phyloP scores from a whole-genome alignment of 2,329 filamentous ascomycete genomes.

The Phyllosticta citrichinensis region DNA sequence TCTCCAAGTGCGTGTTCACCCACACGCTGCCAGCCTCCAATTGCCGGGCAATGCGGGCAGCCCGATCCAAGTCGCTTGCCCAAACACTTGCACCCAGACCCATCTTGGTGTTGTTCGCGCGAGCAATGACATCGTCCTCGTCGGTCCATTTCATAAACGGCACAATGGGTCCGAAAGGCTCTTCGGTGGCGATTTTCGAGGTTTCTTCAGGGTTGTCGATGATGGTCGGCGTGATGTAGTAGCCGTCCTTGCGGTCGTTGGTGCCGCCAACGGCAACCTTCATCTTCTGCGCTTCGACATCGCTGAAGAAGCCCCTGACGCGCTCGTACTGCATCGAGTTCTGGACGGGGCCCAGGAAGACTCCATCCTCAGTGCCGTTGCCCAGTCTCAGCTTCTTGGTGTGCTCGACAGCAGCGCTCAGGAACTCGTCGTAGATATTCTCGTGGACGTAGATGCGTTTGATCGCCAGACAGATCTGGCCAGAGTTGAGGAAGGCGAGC shows the following conservation, averaged over 20 bases:
- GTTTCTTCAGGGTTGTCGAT: conserved; percentile 48
- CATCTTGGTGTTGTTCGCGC: conserved; percentile 39
- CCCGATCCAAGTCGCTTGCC: conserved; percentile 36
- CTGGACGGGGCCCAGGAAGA: conserved; percentile 50
- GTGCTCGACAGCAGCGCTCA: conserved; percentile 35
- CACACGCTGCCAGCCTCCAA: conserved; percentile 43
- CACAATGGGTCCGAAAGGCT: conserved; percentile 54
- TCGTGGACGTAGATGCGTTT: conserved; percentile 55
- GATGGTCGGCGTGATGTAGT: conserved; percentile 50
- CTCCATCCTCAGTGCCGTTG: conserved; percentile 30
- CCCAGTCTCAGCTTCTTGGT: conserved; percentile 34
- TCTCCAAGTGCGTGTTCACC: conserved; percentile 36
- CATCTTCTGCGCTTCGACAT: conserved; percentile 45
- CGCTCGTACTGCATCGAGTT: conserved; percentile 57
- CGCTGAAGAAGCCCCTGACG: conserved; percentile 46
- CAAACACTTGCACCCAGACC: conserved; percentile 47
- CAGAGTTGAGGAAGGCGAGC: conserved; percentile 39
- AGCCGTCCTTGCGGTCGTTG: conserved; percentile 34
- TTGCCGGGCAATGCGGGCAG: conserved; percentile 34
- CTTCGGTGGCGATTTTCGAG: conserved; percentile 46
- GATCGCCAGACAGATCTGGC: conserved; percentile 34
- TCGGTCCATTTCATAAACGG: conserved; percentile 52
- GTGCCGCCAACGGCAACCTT: conserved; percentile 45
- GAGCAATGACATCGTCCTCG: conserved; percentile 41
- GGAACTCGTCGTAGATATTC: conserved; percentile 47